Evolutionary conservation across 148 eudicot species (phyloP), one percentile per base, ranked within the genome.

Genomic region (Vaccinium vitisidaea): DNA sequence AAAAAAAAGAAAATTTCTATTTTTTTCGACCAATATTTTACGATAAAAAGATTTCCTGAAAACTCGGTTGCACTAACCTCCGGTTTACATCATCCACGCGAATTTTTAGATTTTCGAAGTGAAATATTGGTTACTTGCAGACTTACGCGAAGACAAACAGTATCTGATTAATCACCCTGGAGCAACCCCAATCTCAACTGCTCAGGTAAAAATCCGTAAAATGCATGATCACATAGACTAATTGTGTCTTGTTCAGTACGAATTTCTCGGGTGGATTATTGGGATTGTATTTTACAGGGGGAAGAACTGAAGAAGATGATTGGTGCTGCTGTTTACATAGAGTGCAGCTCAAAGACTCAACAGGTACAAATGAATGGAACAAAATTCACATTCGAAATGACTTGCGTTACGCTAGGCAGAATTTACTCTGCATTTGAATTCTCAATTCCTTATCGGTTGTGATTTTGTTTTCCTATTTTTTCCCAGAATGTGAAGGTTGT

Each of bases 301-400:
- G 95, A 93, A 80, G 95, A 93, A 70, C 84, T 93, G 80, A 93
- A 86, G 91, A 93, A 92, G 85, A 76, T 88, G 87, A 92, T 93
- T 78, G 94, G 94, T 77, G 95, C 93, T 11, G 88, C 91, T 54
- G 87, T 87, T 80, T 93, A 93, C 83, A 83, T 93, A 43, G 94
- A 93, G 61, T 92, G 95, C 83, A 93, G 95, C 76, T 92, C 95
- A 12, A 93, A 93, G 88, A 92, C 94, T 67, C 95, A 93, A 56
- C 95, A 90, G 90, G 92, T 88, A 82, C 18, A 10, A 74, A 23
- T 23, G 46, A 43, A 43, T 43, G 46, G 46, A 43, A 4, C 14
- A 53, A 13, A 53, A 53, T 9, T 53, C 55, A 53, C 11, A 13
- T 53, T 8, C 11, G 15, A 53, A 11, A 8, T 53, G 55, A 53